Base-by-base conservation (phyloP, 1,284 basidiomycete species). In the Ganoderma multipileum region DNA sequence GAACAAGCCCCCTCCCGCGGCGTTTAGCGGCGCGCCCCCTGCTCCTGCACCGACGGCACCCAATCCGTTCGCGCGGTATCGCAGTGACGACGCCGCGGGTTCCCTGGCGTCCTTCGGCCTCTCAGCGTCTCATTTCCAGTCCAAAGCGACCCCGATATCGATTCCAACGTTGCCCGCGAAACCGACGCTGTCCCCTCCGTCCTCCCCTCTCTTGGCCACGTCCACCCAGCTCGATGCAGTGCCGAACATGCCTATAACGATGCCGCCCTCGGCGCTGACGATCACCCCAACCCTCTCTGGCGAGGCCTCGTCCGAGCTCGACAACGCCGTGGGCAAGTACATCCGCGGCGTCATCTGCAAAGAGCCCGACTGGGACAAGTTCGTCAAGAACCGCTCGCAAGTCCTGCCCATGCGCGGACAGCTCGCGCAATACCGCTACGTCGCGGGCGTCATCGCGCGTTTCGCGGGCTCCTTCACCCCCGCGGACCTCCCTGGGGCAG, bases 371-470 rank as follows among this genome's bases (percentile, higher is more conserved):
- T 80, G 75, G 74, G 67, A 70, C 16, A 69, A 70, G 57, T 80
- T 78, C 71, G 69, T 74, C 54, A 64, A 67, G 64, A 69, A 69
- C 57, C 71, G 71, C 60, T 68, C 61, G 61, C 61, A 63, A 30
- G 61, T 69, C 20, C 60, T 78, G 33, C 74, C 72, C 58, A 75
- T 79, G 65, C 65, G 76, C 62, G 71, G 72, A 68, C 72, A 75
- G 70, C 65, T 80, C 33, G 66, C 71, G 71, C 75, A 77, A 68
- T 80, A 77, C 69, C 70, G 70, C 61, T 81, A 78, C 67, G 75
- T 79, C 62, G 74, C 77, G 68, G 61, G 69, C 61, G 74, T 71
- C 68, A 63, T 80, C 57, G 76, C 78, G 44, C 60, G 70, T 63
- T 78, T 71, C 62, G 72, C 72, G 11, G 71, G 69, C 36, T 63